Evolutionary conservation across 495 filamentous ascomycete genomes (phyloP).

Genomic region (Podospora pseudocomata): DNA sequence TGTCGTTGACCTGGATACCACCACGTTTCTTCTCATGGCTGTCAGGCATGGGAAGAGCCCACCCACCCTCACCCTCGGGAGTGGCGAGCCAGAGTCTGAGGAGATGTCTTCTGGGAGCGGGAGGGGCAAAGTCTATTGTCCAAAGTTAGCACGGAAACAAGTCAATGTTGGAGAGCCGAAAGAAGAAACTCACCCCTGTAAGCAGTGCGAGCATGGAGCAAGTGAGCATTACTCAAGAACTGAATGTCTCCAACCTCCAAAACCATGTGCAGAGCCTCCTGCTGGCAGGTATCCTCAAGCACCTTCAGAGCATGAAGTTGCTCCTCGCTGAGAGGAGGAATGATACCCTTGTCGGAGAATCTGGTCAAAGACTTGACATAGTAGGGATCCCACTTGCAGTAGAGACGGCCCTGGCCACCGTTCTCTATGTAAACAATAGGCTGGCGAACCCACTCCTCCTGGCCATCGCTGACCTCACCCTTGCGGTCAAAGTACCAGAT

Average conservation of each 20-base stretch:
- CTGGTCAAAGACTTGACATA: conserved; percentile 64
- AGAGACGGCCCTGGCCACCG: conserved; percentile 41
- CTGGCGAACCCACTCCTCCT: conserved; percentile 72
- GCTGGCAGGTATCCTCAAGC: conserved; percentile 63
- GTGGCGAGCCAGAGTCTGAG: conserved; percentile 81
- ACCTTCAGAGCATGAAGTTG: conserved; percentile 62
- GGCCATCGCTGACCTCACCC: conserved; percentile 69
- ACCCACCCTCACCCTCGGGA: conserved; percentile 78
- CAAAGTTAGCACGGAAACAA: conserved; percentile 14
- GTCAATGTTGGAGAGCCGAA: background rate
- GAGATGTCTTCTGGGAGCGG: conserved; percentile 62
- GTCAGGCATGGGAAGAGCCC: conserved; percentile 80
- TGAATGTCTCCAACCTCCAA: conserved; percentile 78
- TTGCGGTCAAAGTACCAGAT: conserved; percentile 96
- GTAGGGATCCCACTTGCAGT: conserved; percentile 74
- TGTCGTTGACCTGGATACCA: conserved; percentile 82
- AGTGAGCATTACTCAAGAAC: conserved; percentile 65
- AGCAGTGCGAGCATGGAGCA: conserved; percentile 65
- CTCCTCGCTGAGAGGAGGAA: conserved; percentile 61
- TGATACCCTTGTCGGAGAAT: conserved; percentile 61
- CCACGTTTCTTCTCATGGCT: conserved; percentile 78
- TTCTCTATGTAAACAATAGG: conserved; percentile 71
- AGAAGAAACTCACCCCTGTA: conserved; percentile 43
- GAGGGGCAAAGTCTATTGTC: conserved; percentile 56
- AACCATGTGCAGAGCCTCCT: conserved; percentile 69